Conservation (phyloP, 495 filamentous ascomycete species). For the Collariella sp. region DNA sequence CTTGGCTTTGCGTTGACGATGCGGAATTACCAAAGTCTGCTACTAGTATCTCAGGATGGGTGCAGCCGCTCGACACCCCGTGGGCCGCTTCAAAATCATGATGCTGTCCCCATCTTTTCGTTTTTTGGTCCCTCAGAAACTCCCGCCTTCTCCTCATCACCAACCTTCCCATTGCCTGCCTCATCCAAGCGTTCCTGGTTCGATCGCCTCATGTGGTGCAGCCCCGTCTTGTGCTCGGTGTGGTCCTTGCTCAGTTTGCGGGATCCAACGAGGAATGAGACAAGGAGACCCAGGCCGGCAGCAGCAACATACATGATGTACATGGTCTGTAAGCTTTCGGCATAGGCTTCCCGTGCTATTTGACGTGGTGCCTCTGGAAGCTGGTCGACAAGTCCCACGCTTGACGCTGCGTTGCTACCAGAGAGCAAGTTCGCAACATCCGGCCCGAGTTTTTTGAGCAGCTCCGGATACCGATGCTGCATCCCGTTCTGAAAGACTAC, state of each 20-base stretch:
- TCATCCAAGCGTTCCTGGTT: conserved; percentile 1
- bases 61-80: too few species aligned
- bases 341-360: conserved; percentile 48
- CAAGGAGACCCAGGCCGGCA: conserved; percentile 44
- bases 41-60: too few species aligned
- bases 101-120: background rate
- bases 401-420: conserved; percentile 49
- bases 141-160: conserved; percentile 16
- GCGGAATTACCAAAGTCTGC: too few species aligned
- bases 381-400: conserved; percentile 45
- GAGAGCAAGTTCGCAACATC: conserved; percentile 36
- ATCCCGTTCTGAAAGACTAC: conserved; percentile 69
- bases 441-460: conserved; percentile 35
- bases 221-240: conserved; percentile 53
- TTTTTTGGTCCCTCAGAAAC: background rate
- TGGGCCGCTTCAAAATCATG: background rate
- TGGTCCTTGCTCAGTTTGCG: conserved; percentile 52
- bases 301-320: conserved; percentile 59
- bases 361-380: conserved; percentile 40
- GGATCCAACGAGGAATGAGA: conserved; percentile 48
- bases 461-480: conserved; percentile 34
- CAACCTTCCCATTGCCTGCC: background rate
- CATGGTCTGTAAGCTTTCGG: conserved; percentile 52
- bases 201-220: conserved; percentile 39
- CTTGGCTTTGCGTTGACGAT: too few species aligned